These are phyloP conservation scores for Chlorella sorokiniana DNA, from an alignment of 139 green algal genomes.

Conservation along the genomic window DNA sequence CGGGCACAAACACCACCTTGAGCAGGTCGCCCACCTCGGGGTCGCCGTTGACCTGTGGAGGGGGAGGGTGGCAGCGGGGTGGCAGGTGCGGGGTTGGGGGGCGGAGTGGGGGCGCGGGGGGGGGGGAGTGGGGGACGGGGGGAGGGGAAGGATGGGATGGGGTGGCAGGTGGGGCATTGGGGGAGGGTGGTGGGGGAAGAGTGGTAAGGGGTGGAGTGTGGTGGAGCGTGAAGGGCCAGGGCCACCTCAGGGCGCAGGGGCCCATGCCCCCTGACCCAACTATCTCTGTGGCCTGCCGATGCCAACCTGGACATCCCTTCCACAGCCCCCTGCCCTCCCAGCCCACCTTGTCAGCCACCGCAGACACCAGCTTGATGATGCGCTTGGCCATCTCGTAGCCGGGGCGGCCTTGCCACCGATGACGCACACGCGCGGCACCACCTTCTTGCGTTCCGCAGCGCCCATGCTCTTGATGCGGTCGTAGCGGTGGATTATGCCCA, in stretches of 20 bases:
- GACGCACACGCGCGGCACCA: constrained; percentile 89
- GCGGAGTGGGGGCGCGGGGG: not conserved
- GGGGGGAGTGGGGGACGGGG: too few species aligned
- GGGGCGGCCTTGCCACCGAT: constrained; percentile 97
- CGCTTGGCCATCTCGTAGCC: constrained; percentile 99
- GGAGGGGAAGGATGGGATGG: too few species aligned
- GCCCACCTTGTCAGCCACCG: constrained; percentile 76
- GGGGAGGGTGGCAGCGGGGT: not conserved
- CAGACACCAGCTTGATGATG: constrained; percentile 96
- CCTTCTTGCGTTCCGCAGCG: constrained; percentile 78
- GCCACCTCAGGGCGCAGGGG: too few species aligned
- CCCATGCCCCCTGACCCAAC: too few species aligned
- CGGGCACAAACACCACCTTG: constrained; percentile 93
- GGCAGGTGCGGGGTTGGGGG: not conserved
- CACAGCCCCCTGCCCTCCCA: not conserved
- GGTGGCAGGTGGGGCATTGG: too few species aligned
- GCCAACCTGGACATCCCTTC: not conserved
- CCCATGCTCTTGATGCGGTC: constrained; percentile 92
- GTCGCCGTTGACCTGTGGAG: constrained; percentile 82
- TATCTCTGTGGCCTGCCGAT: not conserved
- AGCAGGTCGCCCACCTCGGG: constrained; percentile 93
- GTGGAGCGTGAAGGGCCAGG: too few species aligned
- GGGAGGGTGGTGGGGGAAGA: too few species aligned
- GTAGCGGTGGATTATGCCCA: constrained; percentile 89
- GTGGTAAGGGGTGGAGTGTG: too few species aligned